phyloP scores from a whole-genome alignment of 306 rosid genomes.

The Oemleria cerasiformis region DNA sequence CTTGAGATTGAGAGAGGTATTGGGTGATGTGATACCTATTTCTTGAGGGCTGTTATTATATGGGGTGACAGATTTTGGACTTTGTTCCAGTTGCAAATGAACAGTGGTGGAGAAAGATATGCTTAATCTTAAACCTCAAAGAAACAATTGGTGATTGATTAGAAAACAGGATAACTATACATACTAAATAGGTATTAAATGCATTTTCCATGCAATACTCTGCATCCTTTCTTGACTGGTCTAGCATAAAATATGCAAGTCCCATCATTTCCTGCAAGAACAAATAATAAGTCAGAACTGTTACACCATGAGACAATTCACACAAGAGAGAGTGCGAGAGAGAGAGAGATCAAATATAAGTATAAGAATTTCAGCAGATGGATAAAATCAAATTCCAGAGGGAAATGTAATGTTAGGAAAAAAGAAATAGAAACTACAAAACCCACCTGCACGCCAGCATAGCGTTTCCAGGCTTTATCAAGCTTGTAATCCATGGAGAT shows the following conservation, averaged over 20 bases:
- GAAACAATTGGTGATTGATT: background rate
- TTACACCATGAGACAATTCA: constrained; percentile 9
- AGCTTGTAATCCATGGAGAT: constrained; percentile 98
- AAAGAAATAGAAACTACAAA: background rate
- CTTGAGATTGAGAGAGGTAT: background rate
- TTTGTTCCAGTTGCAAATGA: background rate
- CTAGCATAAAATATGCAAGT: constrained; percentile 85
- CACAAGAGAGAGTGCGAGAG: constrained; percentile 12
- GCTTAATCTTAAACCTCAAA: background rate
- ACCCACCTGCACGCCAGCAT: constrained; percentile 90
- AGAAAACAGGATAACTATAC: constrained; percentile 30
- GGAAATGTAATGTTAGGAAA: background rate
- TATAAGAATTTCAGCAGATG: constrained; percentile 1
- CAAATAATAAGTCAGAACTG: constrained; percentile 22
- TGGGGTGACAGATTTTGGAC: background rate
- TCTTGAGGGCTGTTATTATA: background rate
- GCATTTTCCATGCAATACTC: constrained; percentile 99
- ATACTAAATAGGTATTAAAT: constrained; percentile 78
- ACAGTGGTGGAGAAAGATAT: background rate
- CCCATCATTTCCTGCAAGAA: constrained; percentile 94
- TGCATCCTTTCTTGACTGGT: constrained; percentile 95
- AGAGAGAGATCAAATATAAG: constrained; percentile 5
- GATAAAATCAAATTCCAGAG: background rate
- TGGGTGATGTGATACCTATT: background rate
- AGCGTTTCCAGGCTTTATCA: constrained; percentile 99